A percentile compares a stretch with the other conserved stretches of the same genome.
Conservation (phyloP, 2,329 filamentous ascomycete species). For the Metarhizium anisopliae region DNA sequence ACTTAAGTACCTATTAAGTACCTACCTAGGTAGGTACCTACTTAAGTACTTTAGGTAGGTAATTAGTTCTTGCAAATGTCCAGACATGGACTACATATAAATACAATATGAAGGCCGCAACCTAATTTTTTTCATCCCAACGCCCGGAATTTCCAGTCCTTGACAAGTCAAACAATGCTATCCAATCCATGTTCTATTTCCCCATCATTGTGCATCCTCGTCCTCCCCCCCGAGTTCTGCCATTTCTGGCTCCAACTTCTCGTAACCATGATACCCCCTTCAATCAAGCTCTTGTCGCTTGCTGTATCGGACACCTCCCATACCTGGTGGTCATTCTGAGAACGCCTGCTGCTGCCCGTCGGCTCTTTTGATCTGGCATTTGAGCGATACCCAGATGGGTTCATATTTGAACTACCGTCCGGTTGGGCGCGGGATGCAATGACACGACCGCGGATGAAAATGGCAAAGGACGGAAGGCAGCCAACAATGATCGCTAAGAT, state of each 20-base stretch:
- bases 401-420: slow-evolving; percentile 1
- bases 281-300: slow-evolving; percentile 9
- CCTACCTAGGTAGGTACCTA: too few relatives aligned
- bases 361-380: slow-evolving; percentile 5
- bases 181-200: slow-evolving; percentile 1
- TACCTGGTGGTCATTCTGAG: background rate
- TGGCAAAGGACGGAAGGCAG: slow-evolving; percentile 11
- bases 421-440: slow-evolving; percentile 5
- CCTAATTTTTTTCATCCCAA: too few relatives aligned
- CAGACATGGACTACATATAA: too few relatives aligned
- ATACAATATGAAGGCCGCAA: too few relatives aligned
- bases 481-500: slow-evolving; percentile 11
- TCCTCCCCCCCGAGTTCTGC: background rate
- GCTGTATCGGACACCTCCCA: slow-evolving; percentile 7
- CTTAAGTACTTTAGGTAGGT: too few relatives aligned
- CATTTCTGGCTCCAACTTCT: slow-evolving; percentile 10
- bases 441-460: slow-evolving; percentile 11
- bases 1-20: too few relatives aligned
- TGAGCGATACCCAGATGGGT: slow-evolving; percentile 2
- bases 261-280: slow-evolving; percentile 5
- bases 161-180: background rate
- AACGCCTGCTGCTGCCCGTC: slow-evolving; percentile 2
- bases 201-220: background rate
- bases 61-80: too few relatives aligned
- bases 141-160: too few relatives aligned